Percentiles rank a stretch among this genome's conserved stretches.
Conservation (phyloP, 352 stramenopile species). For the Pythium scleroteichum region DNA sequence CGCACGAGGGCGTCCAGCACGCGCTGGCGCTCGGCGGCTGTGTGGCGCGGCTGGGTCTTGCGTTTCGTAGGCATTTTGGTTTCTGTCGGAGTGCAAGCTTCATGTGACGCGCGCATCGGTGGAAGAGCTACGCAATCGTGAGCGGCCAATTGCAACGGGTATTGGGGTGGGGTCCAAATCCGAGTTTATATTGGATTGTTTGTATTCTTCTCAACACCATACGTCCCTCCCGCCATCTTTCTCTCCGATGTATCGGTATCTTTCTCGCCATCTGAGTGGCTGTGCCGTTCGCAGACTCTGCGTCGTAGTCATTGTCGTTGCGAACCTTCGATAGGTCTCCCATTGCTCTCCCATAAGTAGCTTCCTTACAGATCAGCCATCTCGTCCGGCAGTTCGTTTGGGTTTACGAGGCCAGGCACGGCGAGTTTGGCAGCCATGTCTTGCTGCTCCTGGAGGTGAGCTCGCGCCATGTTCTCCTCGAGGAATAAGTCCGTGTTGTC, state of each 20-base stretch:
- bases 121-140: too few species aligned
- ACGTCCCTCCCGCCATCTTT: not conserved
- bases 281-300: too few species aligned
- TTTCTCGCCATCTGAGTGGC: not conserved
- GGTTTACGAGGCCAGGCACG: conserved; percentile 91
- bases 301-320: too few species aligned
- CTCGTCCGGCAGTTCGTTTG: conserved; percentile 89
- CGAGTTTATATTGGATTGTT: not conserved
- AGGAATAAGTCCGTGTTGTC: conserved; percentile 97
- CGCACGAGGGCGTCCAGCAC: too few species aligned
- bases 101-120: too few species aligned
- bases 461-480: conserved; percentile 93
- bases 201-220: conserved; percentile 1
- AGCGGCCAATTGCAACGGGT: too few species aligned
- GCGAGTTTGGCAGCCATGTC: conserved; percentile 80
- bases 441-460: conserved; percentile 86
- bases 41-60: too few species aligned
- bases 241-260: not conserved
- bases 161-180: not conserved
- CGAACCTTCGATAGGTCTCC: too few species aligned
- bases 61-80: too few species aligned
- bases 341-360: not conserved
- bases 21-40: too few species aligned
- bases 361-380: conserved; percentile 78
- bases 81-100: too few species aligned